Conservation (phyloP, 352 stramenopile genomes). For the Halophytophthora batemanensis region DNA sequence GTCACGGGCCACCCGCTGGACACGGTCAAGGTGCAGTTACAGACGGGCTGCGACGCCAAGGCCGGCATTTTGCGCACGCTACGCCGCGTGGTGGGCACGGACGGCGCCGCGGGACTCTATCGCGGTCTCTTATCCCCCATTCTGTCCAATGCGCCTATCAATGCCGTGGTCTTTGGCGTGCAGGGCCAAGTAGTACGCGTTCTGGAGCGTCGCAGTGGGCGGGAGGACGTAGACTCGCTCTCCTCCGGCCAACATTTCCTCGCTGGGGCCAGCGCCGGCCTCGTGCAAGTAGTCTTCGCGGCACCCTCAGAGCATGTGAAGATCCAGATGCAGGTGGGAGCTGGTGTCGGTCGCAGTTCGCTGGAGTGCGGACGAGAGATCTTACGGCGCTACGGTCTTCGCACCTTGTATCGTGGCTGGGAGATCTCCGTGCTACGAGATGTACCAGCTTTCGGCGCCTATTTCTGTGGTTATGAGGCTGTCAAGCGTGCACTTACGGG, state of each 20-base stretch:
- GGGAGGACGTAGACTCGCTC: conserved; percentile 25
- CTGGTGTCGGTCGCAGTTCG: conserved; percentile 42
- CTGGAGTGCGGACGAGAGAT: conserved; percentile 49
- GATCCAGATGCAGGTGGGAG: conserved; percentile 78
- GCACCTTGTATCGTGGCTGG: conserved; percentile 65
- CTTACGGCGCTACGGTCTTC: conserved; percentile 31
- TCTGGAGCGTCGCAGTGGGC: conserved; percentile 15
- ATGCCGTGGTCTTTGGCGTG: conserved; percentile 79
- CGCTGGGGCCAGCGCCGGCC: conserved; percentile 52
- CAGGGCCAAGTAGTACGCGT: conserved; percentile 54
- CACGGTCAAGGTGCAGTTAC: conserved; percentile 85
- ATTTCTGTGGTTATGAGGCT: conserved; percentile 82
- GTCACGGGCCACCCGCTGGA: conserved; percentile 79
- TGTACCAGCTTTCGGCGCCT: conserved; percentile 74
- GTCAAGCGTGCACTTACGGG: conserved; percentile 52
- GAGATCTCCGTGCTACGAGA: conserved; percentile 68
- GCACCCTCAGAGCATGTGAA: conserved; percentile 79
- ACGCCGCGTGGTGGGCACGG: conserved; percentile 44
- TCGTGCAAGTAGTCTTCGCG: conserved; percentile 70
- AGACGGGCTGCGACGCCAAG: conserved; percentile 40
- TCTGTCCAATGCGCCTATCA: conserved; percentile 83
- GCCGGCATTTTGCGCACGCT: conserved; percentile 47
- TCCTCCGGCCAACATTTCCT: conserved; percentile 47
- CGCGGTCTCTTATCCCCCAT: conserved; percentile 75
- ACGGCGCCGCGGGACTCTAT: conserved; percentile 69